phyloP scores from a whole-genome alignment of 257 asterid species.

The Solanum neorickii region DNA sequence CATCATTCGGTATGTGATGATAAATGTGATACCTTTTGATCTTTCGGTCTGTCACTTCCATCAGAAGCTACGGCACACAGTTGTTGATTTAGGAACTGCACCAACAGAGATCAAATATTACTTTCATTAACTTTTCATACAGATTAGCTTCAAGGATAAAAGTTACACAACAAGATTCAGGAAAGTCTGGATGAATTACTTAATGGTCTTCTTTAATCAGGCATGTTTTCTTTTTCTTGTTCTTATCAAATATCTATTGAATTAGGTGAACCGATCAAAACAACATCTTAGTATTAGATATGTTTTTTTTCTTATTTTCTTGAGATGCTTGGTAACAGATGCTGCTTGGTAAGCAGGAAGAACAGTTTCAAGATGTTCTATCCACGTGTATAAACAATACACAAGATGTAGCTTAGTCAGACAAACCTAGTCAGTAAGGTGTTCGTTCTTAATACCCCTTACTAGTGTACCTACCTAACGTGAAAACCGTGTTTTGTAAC shows the following conservation, averaged over 20 bases:
- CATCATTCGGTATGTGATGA: background rate
- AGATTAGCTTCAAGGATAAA: background rate
- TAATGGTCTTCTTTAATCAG: background rate
- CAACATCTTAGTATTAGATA: background rate
- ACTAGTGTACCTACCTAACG: background rate
- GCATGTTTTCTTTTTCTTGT: background rate
- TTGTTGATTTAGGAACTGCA: slow-evolving; percentile 53
- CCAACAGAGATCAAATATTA: background rate
- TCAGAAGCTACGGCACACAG: slow-evolving; percentile 59
- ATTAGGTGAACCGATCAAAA: background rate
- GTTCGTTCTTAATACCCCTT: background rate
- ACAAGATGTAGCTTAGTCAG: background rate
- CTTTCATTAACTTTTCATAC: background rate
- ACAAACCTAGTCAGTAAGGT: background rate
- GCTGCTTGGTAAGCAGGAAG: background rate
- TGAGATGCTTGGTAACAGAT: background rate
- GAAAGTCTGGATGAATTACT: background rate
- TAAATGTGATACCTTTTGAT: slow-evolving; percentile 60
- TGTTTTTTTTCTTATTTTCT: background rate
- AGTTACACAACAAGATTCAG: background rate
- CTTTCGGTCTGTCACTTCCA: slow-evolving; percentile 95
- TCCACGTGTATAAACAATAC: background rate
- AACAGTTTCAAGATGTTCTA: background rate
- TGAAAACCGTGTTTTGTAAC: background rate
- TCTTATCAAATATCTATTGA: background rate